Evolutionary conservation across 441 rosid species (phyloP).

Genomic region (Pelargonium exstipulatum): DNA sequence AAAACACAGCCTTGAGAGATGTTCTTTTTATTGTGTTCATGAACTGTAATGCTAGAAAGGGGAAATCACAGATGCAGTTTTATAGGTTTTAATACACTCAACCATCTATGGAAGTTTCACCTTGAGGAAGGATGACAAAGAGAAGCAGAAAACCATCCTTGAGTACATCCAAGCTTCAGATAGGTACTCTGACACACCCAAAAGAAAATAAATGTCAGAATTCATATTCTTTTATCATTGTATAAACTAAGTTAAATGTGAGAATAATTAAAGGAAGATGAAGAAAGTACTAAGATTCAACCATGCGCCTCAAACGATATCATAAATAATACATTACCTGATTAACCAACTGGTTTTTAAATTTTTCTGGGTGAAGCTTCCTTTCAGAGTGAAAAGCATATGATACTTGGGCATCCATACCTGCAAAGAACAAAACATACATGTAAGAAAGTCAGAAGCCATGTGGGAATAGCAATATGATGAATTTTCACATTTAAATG

Average conservation of each 20-base stretch:
- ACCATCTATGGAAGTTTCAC: slow-evolving; percentile 22
- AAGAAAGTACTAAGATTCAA: neutral
- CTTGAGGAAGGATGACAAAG: slow-evolving; percentile 34
- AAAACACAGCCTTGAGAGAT: neutral
- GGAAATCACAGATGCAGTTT: neutral
- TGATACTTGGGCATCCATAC: slow-evolving; percentile 51
- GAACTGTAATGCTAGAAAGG: neutral
- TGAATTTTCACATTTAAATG: neutral
- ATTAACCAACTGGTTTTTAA: slow-evolving; percentile 41
- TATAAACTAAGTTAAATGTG: neutral
- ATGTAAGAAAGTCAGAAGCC: neutral
- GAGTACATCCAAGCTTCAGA: slow-evolving; percentile 41
- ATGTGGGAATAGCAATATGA: neutral
- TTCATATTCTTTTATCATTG: neutral
- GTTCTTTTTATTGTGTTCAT: neutral
- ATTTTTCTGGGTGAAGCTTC: slow-evolving; percentile 42
- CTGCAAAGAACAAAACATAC: slow-evolving; percentile 19
- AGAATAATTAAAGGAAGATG: neutral
- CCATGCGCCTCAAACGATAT: neutral
- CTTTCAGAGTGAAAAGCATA: slow-evolving; percentile 47
- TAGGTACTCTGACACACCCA: slow-evolving; percentile 32
- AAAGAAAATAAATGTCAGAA: neutral
- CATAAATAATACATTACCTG: slow-evolving; percentile 28
- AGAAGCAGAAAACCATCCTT: slow-evolving; percentile 39
- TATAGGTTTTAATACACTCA: neutral